phyloP scores from a whole-genome alignment of 331 rosid genomes.

The Pyracantha coccinea region DNA sequence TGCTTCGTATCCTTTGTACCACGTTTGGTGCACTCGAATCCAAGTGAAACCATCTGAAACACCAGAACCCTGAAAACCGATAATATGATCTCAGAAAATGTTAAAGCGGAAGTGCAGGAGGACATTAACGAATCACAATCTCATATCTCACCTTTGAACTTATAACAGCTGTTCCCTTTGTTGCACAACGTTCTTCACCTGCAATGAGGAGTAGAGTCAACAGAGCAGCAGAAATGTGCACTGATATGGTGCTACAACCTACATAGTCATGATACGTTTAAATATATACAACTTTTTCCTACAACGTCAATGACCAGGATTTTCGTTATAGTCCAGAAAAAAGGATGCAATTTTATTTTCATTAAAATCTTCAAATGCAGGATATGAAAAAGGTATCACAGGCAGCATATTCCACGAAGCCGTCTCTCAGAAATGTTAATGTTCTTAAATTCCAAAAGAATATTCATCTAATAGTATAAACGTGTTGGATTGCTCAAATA shows the following conservation, averaged over 20 bases:
- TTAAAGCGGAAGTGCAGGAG: neutral
- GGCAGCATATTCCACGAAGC: neutral
- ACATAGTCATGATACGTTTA: neutral
- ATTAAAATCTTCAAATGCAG: neutral
- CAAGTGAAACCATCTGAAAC: slow-evolving; percentile 32
- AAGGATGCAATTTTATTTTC: neutral
- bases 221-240: neutral
- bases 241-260: neutral
- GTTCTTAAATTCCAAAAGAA: neutral
- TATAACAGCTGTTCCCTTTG: slow-evolving; percentile 28
- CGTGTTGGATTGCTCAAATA: neutral
- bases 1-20: slow-evolving; percentile 30
- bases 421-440: neutral
- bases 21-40: slow-evolving; percentile 66
- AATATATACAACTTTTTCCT: neutral
- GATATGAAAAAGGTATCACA: neutral
- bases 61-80: slow-evolving; percentile 45
- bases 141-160: slow-evolving; percentile 47
- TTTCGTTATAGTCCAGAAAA: neutral
- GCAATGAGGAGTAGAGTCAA: neutral
- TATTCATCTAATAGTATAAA: neutral
- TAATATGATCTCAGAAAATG: slow-evolving; percentile 23
- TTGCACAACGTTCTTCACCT: slow-evolving; percentile 48
- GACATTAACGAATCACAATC: neutral
- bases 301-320: neutral